A percentile compares a stretch with the other conserved stretches of the same genome.
Evolutionary conservation across 2,329 filamentous ascomycete species (phyloP).

Genomic region (Sclerotinia minor): DNA sequence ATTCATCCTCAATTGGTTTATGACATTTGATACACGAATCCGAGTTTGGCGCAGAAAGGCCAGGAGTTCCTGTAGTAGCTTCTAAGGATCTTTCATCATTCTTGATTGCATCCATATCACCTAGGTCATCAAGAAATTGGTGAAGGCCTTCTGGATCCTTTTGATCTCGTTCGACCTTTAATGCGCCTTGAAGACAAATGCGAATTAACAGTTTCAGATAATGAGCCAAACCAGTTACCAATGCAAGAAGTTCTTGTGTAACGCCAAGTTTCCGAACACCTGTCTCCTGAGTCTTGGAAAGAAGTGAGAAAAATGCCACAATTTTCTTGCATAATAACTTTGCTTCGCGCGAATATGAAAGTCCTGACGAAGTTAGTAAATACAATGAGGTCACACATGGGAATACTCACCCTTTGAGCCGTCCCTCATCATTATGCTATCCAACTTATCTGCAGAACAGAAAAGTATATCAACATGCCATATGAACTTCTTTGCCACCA

Average conservation of each 20-base stretch:
- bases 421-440: slow-evolving; percentile 66
- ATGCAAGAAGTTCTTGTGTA: slow-evolving; percentile 94
- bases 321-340: slow-evolving; percentile 99
- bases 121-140: slow-evolving; percentile 79
- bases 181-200: slow-evolving; percentile 89
- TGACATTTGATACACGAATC: slow-evolving; percentile 83
- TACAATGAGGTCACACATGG: neutral
- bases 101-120: slow-evolving; percentile 76
- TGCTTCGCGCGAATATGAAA: slow-evolving; percentile 92
- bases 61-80: slow-evolving; percentile 62
- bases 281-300: slow-evolving; percentile 92
- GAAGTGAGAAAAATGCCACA: slow-evolving; percentile 91
- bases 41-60: slow-evolving; percentile 71
- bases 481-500: slow-evolving; percentile 95
- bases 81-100: slow-evolving; percentile 69
- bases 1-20: slow-evolving; percentile 93
- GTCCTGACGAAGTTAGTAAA: slow-evolving; percentile 51
- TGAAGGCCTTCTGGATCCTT: slow-evolving; percentile 73
- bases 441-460: slow-evolving; percentile 80
- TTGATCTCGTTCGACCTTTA: slow-evolving; percentile 87
- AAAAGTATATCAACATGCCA: slow-evolving; percentile 94
- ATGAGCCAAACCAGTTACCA: slow-evolving; percentile 93
- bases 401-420: slow-evolving; percentile 71
- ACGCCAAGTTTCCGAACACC: slow-evolving; percentile 90
- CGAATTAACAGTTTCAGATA: slow-evolving; percentile 97